Evolutionary conservation across 108 stramenopile species (phyloP).

Genomic region (Cyclostephanos invisitatus): DNA sequence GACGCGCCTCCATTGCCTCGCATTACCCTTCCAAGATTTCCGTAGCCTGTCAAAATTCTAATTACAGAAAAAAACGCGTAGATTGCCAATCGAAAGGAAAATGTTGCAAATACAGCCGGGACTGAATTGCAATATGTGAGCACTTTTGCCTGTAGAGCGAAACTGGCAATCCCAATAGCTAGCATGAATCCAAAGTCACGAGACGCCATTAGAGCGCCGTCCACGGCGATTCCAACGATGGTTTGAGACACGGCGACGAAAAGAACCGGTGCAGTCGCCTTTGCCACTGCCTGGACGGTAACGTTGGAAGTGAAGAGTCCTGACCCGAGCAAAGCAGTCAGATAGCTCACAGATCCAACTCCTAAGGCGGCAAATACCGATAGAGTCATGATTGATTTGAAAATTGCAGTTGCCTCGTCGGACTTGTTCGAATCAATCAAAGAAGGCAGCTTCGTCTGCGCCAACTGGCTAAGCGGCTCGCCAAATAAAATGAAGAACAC

Average conservation of each 20-base stretch:
- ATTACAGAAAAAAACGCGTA: constrained; percentile 55
- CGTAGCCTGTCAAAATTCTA: constrained; percentile 44
- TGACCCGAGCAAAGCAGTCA: constrained; percentile 50
- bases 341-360: constrained; percentile 58
- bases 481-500: constrained; percentile 83
- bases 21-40: constrained; percentile 56
- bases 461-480: constrained; percentile 75
- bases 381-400: constrained; percentile 67
- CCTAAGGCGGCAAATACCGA: constrained; percentile 52
- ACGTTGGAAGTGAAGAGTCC: constrained; percentile 66
- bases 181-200: constrained; percentile 84
- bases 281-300: constrained; percentile 61
- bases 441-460: constrained; percentile 72
- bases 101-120: constrained; percentile 57
- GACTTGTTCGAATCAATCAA: constrained; percentile 59
- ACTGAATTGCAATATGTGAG: constrained; percentile 51
- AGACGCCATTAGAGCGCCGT: constrained; percentile 80
- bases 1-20: neutral
- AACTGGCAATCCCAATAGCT: constrained; percentile 51
- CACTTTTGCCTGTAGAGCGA: constrained; percentile 56
- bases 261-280: constrained; percentile 61
- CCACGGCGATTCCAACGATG: constrained; percentile 69
- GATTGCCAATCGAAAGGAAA: constrained; percentile 58
- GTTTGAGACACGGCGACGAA: constrained; percentile 65
- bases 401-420: constrained; percentile 47